Base-by-base conservation (phyloP, 2,329 filamentous ascomycete genomes). In the Basipetospora chlamydospora region DNA sequence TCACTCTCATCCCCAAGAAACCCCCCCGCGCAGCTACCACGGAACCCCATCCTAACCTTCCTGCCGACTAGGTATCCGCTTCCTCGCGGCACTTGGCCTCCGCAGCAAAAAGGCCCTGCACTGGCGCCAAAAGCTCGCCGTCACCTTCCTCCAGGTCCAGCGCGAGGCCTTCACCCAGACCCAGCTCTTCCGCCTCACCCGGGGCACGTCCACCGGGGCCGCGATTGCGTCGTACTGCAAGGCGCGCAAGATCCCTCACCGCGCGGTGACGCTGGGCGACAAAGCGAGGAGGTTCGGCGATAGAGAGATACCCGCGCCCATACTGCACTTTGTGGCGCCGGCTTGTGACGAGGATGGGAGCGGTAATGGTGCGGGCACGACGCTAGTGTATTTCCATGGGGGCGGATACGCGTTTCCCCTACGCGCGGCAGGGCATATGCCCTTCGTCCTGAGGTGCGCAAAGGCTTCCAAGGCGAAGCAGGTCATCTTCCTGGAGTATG, bases 401-500 rank as follows among this genome's bases (percentile, higher is more conserved):
- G 47, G 46, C 22, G 47, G 46, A 15, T 49, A 44, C 28, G 41
- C 44, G 12, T 41, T 45, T 22, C 44, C 47, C 9, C 39, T 49
- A 0, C 37, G 37, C 9, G 28, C 29, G 1, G 11, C 6, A 2
- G 44, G 41, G 1, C 46, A 49, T 34, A 38, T 47, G 17, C 42
- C 43, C 3, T 39, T 48, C 3, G 47, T 43, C 8, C 31, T 44
- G 11, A 12, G 16, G 6, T 41, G 41, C 18, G 43, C 40, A 2
- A 7, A 15, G 11, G 41, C 42, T 3, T 40, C 39, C 28, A 21
- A 26, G 2, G 45, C 45, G 0, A 17, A 33, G 7, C 33, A 39
- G 26, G 37, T 44, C 12, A 43, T 47, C 15, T 37, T 49, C 17
- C 39, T 49, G 20, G 42, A 46, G 29, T 49, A 49, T 40, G 37